Evolutionary conservation across 495 filamentous ascomycete genomes (phyloP).

Genomic region (Neurospora sp.): DNA sequence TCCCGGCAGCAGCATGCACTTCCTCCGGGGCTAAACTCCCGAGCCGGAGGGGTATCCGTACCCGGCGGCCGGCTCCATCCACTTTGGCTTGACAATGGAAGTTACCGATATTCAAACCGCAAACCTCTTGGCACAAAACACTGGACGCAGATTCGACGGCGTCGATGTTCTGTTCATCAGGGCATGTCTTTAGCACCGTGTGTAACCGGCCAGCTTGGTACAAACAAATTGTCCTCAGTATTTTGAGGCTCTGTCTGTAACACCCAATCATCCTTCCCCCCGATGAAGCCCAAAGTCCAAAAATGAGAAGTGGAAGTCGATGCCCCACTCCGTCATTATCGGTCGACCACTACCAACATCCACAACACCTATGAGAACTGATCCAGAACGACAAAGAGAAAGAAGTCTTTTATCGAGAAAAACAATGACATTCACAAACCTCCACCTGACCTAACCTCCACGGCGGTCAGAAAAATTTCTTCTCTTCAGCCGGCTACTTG

Average conservation of each 20-base stretch:
- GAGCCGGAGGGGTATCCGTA: neutral
- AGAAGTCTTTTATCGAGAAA: too few species aligned
- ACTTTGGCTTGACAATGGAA: neutral
- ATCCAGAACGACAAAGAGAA: too few species aligned
- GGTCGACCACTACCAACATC: neutral
- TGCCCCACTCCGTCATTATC: neutral
- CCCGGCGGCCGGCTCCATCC: neutral
- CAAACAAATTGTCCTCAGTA: neutral
- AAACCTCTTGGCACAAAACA: neutral
- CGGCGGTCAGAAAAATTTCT: neutral
- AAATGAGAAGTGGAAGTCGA: neutral
- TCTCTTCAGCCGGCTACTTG: neutral
- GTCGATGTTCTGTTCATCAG: neutral
- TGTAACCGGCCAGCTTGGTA: neutral
- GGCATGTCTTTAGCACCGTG: neutral
- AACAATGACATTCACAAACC: neutral
- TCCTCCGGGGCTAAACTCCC: neutral
- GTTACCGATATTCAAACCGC: neutral
- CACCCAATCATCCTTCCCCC: neutral
- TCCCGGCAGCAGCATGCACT: neutral
- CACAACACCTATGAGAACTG: neutral
- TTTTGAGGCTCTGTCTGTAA: neutral
- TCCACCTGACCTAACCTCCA: neutral
- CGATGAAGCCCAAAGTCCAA: neutral
- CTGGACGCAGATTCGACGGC: neutral